Evolutionary conservation across 2,329 filamentous ascomycete genomes (phyloP).

Genomic region (Xylariales sp.): DNA sequence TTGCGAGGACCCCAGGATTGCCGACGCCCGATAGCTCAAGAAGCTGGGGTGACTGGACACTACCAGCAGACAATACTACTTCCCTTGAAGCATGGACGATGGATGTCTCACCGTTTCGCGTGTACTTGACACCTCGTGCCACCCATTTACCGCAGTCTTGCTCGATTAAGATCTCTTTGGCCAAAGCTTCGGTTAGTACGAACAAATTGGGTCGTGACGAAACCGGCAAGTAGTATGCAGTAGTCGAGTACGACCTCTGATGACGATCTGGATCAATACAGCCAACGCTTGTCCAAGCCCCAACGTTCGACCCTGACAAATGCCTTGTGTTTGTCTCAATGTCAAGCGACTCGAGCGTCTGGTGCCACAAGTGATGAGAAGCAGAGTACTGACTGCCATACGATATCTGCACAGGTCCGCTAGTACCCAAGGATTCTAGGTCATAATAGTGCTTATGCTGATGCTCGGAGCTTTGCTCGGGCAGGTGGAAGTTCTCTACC

Average conservation of each 20-base stretch:
- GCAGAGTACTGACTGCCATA: slow-evolving; percentile 35
- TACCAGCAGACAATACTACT: slow-evolving; percentile 56
- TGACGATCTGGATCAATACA: slow-evolving; percentile 28
- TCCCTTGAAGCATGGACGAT: slow-evolving; percentile 35
- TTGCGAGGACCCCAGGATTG: slow-evolving; percentile 34
- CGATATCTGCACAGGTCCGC: slow-evolving; percentile 44
- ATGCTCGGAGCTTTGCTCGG: slow-evolving; percentile 26
- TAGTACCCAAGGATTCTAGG: slow-evolving; percentile 33
- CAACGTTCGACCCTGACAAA: slow-evolving; percentile 34
- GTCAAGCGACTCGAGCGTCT: slow-evolving; percentile 31
- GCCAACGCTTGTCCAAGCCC: slow-evolving; percentile 32
- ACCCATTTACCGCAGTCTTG: slow-evolving; percentile 17
- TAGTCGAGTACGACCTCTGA: slow-evolving; percentile 36
- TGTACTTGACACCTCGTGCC: slow-evolving; percentile 39
- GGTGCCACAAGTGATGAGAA: slow-evolving; percentile 42
- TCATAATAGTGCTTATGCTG: slow-evolving; percentile 35
- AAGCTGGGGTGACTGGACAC: slow-evolving; percentile 51
- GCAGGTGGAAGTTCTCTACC: slow-evolving; percentile 42
- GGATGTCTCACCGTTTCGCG: slow-evolving; percentile 28
- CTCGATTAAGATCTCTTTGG: slow-evolving; percentile 40
- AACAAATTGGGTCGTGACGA: slow-evolving; percentile 37
- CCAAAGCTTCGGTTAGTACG: slow-evolving; percentile 41
- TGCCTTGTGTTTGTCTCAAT: slow-evolving; percentile 31
- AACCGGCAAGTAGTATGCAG: slow-evolving; percentile 34
- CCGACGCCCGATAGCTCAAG: slow-evolving; percentile 61